Evolutionary conservation across 2,329 filamentous ascomycete genomes (phyloP), one percentile per base, ranked within the genome.

Genomic region (Cercospora berteroae): DNA sequence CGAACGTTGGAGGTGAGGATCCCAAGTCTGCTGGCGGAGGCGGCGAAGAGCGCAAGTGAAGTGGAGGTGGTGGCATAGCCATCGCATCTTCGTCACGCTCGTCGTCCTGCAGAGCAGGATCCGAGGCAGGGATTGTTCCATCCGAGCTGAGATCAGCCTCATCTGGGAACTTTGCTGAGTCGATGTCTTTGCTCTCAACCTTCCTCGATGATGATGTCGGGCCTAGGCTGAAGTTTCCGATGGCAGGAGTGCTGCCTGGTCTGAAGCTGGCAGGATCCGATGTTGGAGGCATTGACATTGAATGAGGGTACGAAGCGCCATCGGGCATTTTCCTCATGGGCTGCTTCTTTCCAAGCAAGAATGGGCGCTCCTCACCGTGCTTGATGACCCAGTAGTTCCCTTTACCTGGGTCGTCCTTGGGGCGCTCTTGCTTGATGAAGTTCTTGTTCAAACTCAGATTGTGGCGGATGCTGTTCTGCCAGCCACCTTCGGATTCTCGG

Each of bases 391-490:
- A 98, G 82, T 98, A 98, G 80, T 97, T 94, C 52, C 95, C 95
- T 81, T 98, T 98, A 74, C 95, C 95, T 3, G 94, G 94, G 75
- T 98, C 95, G 77, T 97, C 94, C 83, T 98, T 98, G 66, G 94
- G 93, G 67, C 95, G 88, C 79, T 97, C 94, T 76, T 96, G 91
- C 82, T 98, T 98, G 78, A 94, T 89, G 77, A 98, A 98, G 57
- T 92, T 92, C 81, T 98, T 98, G 84, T 97, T 96, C 55, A 99
- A 84, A 77, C 94, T 97, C 36, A 99, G 88, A 74, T 99, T 99
- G 80, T 99, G 95, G 36, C 95, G 91, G 78, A 99, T 99, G 82
- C 95, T 98, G 80, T 99, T 99, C 80, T 98, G 94, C 95, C 95
- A 99, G 70, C 95, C 94, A 10, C 91, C 89, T 74, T 97, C 93